Evolutionary conservation across 805 yeast genomes (phyloP), one percentile per base, ranked within the genome.

Genomic region (Zygoascus bituminiphila): DNA sequence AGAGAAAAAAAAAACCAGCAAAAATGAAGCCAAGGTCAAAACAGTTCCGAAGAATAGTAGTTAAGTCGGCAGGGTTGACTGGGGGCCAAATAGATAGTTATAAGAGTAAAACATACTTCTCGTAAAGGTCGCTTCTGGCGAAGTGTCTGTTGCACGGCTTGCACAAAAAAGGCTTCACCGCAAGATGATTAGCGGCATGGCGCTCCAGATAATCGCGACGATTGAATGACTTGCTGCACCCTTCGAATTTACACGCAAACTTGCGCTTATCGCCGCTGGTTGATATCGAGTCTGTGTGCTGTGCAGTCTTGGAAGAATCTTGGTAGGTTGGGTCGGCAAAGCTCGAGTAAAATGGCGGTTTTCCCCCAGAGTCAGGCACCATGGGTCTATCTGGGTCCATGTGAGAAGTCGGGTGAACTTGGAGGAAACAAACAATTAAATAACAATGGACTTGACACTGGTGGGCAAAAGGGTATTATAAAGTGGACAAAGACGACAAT

Each of bases 141-240:
- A 64, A 65, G 44, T 62, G 62, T 7, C 69, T 59, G 50, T 62
- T 54, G 55, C 69, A 65, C 17, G 58, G 58, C 21, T 53, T 48
- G 46, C 69, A 65, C 42, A 54, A 50, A 46, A 42, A 64, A 15
- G 69, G 69, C 52, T 64, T 64, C n/a, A 64, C 60, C 2, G 56
- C 55, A 15, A 64, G 53, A 46, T 64, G 69, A 51, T 65, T 65
- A n/a, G 63, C 63, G 20, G 67, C 61, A 47, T 65, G 70, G n/a
- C 74, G 57, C 39, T 64, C 63, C 35, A 65, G 50, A 14, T 68
- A 59, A 43, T 69, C 74, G 41, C 54, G 47, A n/a, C 67, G 53
- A 14, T 57, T 56, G 51, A 63, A 63, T 20, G 42, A 21, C 52
- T 61, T 60, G 25, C 46, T 42, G 46, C 65, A 63, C 45, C 49